Conservation (phyloP, 1,284 basidiomycete species). For the Sporisorium reilianum region DNA sequence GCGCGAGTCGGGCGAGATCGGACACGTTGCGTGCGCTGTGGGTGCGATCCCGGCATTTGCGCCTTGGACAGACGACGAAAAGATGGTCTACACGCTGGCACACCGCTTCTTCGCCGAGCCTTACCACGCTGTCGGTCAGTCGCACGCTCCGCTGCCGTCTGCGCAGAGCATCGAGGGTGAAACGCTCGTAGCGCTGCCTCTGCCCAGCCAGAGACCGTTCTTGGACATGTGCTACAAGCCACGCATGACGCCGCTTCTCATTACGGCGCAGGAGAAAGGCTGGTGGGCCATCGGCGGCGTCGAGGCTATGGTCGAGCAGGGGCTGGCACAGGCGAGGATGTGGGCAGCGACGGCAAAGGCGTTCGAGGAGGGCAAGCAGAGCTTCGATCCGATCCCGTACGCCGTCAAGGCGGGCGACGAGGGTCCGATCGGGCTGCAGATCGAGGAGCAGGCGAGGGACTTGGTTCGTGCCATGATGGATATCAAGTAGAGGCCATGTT, state of each 20-base stretch:
- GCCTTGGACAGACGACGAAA: slow-evolving; percentile 60
- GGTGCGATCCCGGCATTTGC: slow-evolving; percentile 67
- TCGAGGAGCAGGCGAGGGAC: slow-evolving; percentile 44
- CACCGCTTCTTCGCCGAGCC: slow-evolving; percentile 50
- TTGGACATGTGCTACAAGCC: slow-evolving; percentile 70
- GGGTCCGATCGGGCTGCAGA: slow-evolving; percentile 40
- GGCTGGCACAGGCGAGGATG: slow-evolving; percentile 68
- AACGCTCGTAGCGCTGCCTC: slow-evolving; percentile 31
- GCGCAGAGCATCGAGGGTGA: not conserved
- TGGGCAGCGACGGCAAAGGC: slow-evolving; percentile 53
- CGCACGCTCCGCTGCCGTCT: not conserved
- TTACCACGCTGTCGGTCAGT: slow-evolving; percentile 8
- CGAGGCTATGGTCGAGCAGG: slow-evolving; percentile 70
- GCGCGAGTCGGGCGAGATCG: slow-evolving; percentile 42
- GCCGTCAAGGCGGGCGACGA: slow-evolving; percentile 46
- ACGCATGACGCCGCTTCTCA: slow-evolving; percentile 64
- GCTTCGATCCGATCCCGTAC: slow-evolving; percentile 42
- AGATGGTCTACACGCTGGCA: slow-evolving; percentile 63
- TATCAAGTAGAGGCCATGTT: slow-evolving; percentile 15
- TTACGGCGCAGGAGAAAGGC: slow-evolving; percentile 49
- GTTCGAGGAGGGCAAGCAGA: slow-evolving; percentile 22
- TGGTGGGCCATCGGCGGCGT: slow-evolving; percentile 66
- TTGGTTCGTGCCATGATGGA: slow-evolving; percentile 41
- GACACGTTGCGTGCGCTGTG: slow-evolving; percentile 47
- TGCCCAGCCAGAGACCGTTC: slow-evolving; percentile 60